phyloP scores from a whole-genome alignment of 2,329 filamentous ascomycete species.

The Fusarium nodosum region DNA sequence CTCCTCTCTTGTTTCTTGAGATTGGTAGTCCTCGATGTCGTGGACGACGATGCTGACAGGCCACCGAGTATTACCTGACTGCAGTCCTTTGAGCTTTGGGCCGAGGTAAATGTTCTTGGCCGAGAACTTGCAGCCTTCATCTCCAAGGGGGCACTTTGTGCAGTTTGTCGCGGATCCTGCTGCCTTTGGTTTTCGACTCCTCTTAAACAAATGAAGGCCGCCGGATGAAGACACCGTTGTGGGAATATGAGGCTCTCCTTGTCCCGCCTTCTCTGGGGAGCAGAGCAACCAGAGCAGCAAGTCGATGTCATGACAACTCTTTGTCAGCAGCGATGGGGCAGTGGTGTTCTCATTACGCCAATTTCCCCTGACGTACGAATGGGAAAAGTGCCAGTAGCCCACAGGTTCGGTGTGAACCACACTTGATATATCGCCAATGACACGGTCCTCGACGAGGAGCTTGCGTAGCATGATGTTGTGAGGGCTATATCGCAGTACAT shows the following conservation, averaged over 20 bases:
- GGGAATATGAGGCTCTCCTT: constrained; percentile 76
- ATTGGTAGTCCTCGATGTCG: constrained; percentile 85
- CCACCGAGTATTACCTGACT: constrained; percentile 78
- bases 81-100: constrained; percentile 69
- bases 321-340: constrained; percentile 89
- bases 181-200: constrained; percentile 77
- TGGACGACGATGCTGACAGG: constrained; percentile 91
- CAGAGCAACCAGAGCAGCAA: constrained; percentile 91
- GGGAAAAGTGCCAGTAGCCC: constrained; percentile 95
- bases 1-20: constrained; percentile 55
- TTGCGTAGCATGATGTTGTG: constrained; percentile 89
- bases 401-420: constrained; percentile 95
- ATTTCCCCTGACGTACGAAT: constrained; percentile 92
- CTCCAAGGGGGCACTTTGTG: constrained; percentile 75
- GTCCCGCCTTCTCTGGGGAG: constrained; percentile 68
- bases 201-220: constrained; percentile 81
- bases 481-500: constrained; percentile 92
- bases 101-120: constrained; percentile 86
- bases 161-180: constrained; percentile 90
- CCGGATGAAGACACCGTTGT: constrained; percentile 81
- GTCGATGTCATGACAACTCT: constrained; percentile 97
- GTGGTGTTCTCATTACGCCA: constrained; percentile 85
- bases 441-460: constrained; percentile 78
- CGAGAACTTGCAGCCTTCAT: constrained; percentile 84
- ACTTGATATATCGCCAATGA: constrained; percentile 87